Percentiles rank a stretch among this genome's conserved stretches.
phyloP scores from a whole-genome alignment of 1,284 basidiomycete genomes.

The Sporisorium exsertum region DNA sequence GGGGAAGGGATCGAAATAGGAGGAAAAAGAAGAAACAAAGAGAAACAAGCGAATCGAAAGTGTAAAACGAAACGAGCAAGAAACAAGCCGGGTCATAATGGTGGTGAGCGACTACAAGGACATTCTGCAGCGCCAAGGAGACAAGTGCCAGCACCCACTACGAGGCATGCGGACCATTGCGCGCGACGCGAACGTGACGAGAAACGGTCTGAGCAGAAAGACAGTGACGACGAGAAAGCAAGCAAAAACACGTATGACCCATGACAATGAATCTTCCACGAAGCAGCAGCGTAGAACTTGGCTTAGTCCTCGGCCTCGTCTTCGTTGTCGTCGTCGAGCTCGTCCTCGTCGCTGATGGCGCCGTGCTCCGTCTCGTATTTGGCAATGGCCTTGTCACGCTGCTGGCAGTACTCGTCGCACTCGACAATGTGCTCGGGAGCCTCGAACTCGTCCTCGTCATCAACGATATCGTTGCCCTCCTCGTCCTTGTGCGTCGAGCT shows the following conservation, averaged over 20 bases:
- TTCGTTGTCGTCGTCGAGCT: slow-evolving; percentile 38
- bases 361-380: slow-evolving; percentile 40
- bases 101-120: neutral
- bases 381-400: slow-evolving; percentile 40
- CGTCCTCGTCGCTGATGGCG: slow-evolving; percentile 36
- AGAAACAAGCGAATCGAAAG: slow-evolving; percentile 1
- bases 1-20: neutral
- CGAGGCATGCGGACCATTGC: slow-evolving; percentile 23
- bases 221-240: neutral
- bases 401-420: slow-evolving; percentile 50
- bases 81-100: slow-evolving; percentile 20
- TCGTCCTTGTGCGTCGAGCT: slow-evolving; percentile 45
- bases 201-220: slow-evolving; percentile 7
- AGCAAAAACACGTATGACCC: slow-evolving; percentile 30
- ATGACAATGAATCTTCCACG: slow-evolving; percentile 20
- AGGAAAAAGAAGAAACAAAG: neutral
- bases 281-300: neutral
- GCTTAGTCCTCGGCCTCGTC: slow-evolving; percentile 1
- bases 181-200: neutral
- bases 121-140: slow-evolving; percentile 23
- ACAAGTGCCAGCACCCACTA: slow-evolving; percentile 34
- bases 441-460: slow-evolving; percentile 49
- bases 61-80: neutral
- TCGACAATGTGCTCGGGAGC: slow-evolving; percentile 34
- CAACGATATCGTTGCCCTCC: slow-evolving; percentile 47